Evolutionary conservation across 2,329 filamentous ascomycete genomes (phyloP).

Genomic region (Talaromyces sp.): DNA sequence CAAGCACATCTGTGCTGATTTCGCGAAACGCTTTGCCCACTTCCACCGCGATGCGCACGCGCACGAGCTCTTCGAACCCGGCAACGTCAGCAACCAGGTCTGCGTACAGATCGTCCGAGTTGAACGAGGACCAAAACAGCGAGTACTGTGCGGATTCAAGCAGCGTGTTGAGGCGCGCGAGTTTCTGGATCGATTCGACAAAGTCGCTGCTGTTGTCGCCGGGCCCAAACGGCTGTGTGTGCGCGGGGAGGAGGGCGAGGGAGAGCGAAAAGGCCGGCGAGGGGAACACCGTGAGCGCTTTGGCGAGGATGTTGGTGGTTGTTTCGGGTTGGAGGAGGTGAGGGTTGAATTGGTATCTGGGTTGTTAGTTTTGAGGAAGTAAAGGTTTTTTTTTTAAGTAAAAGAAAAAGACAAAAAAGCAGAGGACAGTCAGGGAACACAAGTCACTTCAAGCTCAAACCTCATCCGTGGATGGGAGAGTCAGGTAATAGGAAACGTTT

Average conservation of each 20-base stretch:
- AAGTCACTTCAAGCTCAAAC: conserved; percentile 62
- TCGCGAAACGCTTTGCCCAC: conserved; percentile 76
- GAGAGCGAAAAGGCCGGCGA: conserved; percentile 91
- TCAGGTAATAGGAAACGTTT: conserved; percentile 99
- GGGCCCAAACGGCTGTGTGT: conserved; percentile 64
- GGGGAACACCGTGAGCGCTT: conserved; percentile 94
- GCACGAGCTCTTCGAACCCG: conserved; percentile 91
- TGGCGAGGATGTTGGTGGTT: conserved; percentile 98
- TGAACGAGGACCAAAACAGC: conserved; percentile 86
- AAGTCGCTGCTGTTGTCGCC: conserved; percentile 38
- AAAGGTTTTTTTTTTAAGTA: not conserved
- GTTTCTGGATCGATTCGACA: conserved; percentile 84
- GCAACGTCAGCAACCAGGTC: conserved; percentile 91
- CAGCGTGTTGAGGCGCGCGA: conserved; percentile 75
- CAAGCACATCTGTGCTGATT: conserved; percentile 61
- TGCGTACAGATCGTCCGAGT: conserved; percentile 91
- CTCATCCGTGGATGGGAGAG: conserved; percentile 43
- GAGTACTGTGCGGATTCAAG: conserved; percentile 88
- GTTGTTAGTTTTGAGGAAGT: not conserved
- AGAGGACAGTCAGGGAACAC: conserved; percentile 63
- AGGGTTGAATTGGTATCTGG: conserved; percentile 98
- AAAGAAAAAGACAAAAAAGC: not conserved
- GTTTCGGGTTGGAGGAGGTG: conserved; percentile 95
- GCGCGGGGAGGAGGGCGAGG: conserved; percentile 86
- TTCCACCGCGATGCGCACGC: conserved; percentile 81